These are phyloP conservation scores for cucumber (Cucumis sativus) DNA, from an alignment of 306 rosid genomes.

Conservation along the genomic window DNA sequence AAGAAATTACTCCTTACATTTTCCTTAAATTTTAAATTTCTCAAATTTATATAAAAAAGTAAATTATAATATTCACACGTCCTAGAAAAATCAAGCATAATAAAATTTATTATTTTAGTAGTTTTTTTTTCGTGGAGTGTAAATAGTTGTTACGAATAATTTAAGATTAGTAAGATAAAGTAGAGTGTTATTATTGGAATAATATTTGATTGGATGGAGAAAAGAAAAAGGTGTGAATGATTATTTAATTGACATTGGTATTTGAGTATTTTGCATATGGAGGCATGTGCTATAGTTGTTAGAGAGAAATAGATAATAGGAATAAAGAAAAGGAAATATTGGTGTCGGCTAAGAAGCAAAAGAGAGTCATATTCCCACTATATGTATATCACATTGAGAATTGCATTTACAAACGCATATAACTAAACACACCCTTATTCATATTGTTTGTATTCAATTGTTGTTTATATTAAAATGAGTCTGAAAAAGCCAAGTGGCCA, in stretches of 20 bases:
- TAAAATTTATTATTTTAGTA: no score
- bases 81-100: no score
- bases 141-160: no score
- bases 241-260: neutral
- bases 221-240: neutral
- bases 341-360: conserved; percentile 1
- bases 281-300: neutral
- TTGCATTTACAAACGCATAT: neutral
- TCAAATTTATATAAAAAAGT: no score
- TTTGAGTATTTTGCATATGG: conserved; percentile 2
- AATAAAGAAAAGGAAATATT: neutral
- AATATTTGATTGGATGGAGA: no score
- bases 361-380: neutral
- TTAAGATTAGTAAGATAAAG: no score
- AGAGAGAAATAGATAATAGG: neutral
- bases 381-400: neutral
- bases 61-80: no score
- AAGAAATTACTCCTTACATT: no score
- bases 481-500: neutral
- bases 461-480: neutral
- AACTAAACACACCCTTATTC: neutral
- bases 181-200: no score
- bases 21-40: no score
- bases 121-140: no score
- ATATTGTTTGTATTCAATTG: neutral